These are phyloP conservation scores for Scenedesmus sp. DNA, from an alignment of 163 green algal genomes.

Conservation along the genomic window DNA sequence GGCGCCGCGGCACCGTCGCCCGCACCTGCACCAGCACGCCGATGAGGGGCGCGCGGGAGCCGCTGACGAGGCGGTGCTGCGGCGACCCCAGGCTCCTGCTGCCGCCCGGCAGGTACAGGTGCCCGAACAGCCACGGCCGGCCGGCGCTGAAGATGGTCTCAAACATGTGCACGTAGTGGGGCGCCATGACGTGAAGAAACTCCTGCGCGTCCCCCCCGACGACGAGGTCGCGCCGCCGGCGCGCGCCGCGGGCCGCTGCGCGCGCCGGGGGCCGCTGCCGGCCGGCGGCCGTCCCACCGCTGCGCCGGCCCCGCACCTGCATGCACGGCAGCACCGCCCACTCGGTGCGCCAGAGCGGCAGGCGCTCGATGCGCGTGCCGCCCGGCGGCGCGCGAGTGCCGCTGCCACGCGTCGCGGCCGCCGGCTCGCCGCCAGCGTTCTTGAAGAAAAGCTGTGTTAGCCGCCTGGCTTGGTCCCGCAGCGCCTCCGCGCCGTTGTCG, in stretches of 20 bases:
- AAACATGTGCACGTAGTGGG: constrained; percentile 54
- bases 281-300: neutral
- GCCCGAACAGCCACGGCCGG: constrained; percentile 41
- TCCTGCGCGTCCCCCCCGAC: constrained; percentile 11
- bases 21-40: constrained; percentile 45
- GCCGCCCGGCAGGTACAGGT: constrained; percentile 43
- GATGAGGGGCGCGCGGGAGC: constrained; percentile 34
- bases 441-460: constrained; percentile 34
- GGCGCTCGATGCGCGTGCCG: neutral
- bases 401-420: neutral
- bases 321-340: constrained; percentile 22
- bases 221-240: neutral
- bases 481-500: neutral
- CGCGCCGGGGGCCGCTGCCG: neutral
- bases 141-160: constrained; percentile 37
- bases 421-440: neutral
- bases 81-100: constrained; percentile 28
- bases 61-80: neutral
- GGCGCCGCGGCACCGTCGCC: neutral
- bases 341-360: constrained; percentile 29
- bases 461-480: constrained; percentile 14
- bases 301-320: constrained; percentile 16
- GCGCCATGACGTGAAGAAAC: constrained; percentile 44
- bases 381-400: neutral
- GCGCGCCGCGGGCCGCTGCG: neutral